phyloP scores from a whole-genome alignment of 805 yeast genomes.

The Candida lessepsii region DNA sequence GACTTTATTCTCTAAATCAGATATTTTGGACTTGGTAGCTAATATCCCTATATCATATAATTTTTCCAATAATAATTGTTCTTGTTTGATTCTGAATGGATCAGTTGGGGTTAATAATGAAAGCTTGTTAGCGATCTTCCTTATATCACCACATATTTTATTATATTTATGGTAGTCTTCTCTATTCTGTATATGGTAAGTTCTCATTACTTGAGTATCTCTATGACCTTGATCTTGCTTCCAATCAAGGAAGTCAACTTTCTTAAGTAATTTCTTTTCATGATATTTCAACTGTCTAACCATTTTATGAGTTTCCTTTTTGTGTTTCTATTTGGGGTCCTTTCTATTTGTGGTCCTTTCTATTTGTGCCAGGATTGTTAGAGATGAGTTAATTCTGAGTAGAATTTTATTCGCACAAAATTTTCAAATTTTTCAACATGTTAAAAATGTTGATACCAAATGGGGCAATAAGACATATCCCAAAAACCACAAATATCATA shows the following conservation, averaged over 20 bases:
- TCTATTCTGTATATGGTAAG: slow-evolving; percentile 89
- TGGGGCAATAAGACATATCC: not conserved
- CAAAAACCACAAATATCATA: not conserved
- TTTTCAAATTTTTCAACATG: slow-evolving; percentile 4
- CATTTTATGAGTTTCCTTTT: slow-evolving; percentile 40
- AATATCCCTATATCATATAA: slow-evolving; percentile 85
- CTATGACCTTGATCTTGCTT: slow-evolving; percentile 94
- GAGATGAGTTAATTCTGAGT: not conserved
- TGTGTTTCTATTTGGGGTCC: not conserved
- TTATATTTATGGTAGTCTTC: slow-evolving; percentile 96
- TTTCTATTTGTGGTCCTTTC: not conserved
- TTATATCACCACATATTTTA: slow-evolving; percentile 85
- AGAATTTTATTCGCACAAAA: not conserved
- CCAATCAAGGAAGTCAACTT: slow-evolving; percentile 97
- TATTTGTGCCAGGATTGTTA: not conserved
- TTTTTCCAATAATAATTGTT: slow-evolving; percentile 82
- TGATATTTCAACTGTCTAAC: slow-evolving; percentile 90
- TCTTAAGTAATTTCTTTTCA: slow-evolving; percentile 90
- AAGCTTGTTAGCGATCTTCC: slow-evolving; percentile 82
- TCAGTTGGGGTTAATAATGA: slow-evolving; percentile 85
- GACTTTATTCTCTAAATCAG: slow-evolving; percentile 87
- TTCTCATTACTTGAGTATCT: slow-evolving; percentile 94
- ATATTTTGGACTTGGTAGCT: slow-evolving; percentile 83
- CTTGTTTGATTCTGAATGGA: slow-evolving; percentile 84
- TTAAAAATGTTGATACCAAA: slow-evolving; percentile 4